A percentile compares a stretch with the other conserved stretches of the same genome.
phyloP scores from a whole-genome alignment of 768 basidiomycete species.

The Amanita rimosa region DNA sequence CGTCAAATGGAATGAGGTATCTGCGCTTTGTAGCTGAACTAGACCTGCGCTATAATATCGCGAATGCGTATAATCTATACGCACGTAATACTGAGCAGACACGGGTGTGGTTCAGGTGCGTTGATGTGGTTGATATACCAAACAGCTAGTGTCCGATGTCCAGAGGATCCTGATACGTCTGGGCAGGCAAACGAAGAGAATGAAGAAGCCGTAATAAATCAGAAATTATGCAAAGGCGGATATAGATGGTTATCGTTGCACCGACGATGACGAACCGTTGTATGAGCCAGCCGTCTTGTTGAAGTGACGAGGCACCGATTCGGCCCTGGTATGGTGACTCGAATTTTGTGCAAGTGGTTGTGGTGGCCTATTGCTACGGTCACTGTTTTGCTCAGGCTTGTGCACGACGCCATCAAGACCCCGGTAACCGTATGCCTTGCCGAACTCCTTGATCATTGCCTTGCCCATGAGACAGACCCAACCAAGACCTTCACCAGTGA shows the following conservation, averaged over 20 bases:
- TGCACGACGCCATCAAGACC: constrained; percentile 66
- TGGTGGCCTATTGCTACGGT: constrained; percentile 1
- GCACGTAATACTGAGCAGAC: neutral
- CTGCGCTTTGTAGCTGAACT: constrained; percentile 1
- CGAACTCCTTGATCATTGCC: constrained; percentile 78
- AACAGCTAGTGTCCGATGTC: constrained; percentile 3
- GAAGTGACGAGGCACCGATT: neutral
- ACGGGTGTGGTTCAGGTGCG: neutral
- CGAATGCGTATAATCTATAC: constrained; percentile 3
- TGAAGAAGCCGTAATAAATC: neutral
- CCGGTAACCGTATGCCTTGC: constrained; percentile 61
- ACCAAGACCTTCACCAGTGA: constrained; percentile 68
- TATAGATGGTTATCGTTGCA: constrained; percentile 3
- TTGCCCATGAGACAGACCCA: constrained; percentile 86
- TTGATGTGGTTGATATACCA: neutral
- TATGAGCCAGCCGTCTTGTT: constrained; percentile 1
- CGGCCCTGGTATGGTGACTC: neutral
- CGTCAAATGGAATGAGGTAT: neutral
- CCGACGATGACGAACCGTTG: constrained; percentile 2
- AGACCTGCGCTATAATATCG: neutral
- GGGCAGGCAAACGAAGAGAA: neutral
- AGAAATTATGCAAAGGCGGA: neutral
- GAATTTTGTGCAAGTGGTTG: neutral
- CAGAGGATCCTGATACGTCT: neutral
- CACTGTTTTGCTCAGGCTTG: constrained; percentile 36